Evolutionary conservation across 768 basidiomycete genomes (phyloP).

Genomic region (Hypholoma sublateritium): DNA sequence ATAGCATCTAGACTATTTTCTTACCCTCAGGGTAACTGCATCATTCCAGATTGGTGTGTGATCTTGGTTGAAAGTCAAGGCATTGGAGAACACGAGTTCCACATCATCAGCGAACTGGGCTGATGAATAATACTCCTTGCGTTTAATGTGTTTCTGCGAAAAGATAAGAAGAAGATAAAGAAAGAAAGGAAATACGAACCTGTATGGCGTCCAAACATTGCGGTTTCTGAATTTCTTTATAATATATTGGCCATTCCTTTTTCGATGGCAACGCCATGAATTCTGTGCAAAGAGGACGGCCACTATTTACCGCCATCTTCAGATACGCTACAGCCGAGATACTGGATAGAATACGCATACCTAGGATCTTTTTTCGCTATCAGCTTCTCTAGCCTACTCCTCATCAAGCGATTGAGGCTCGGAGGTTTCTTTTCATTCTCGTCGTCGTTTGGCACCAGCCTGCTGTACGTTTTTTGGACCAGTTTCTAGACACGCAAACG

Average conservation of each 20-base stretch:
- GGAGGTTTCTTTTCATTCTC: conserved; percentile 52
- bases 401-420: conserved; percentile 66
- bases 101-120: conserved; percentile 83
- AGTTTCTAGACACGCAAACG: conserved; percentile 40
- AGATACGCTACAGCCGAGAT: background rate
- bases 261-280: conserved; percentile 86
- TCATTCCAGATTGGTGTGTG: conserved; percentile 83
- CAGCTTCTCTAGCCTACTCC: conserved; percentile 68
- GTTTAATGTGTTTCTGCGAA: conserved; percentile 73
- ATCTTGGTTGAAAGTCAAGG: conserved; percentile 85
- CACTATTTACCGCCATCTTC: conserved; percentile 41
- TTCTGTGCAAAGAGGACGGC: conserved; percentile 63
- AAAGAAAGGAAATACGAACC: conserved; percentile 42
- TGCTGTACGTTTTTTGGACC: conserved; percentile 46
- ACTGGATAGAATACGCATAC: conserved; percentile 40
- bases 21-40: conserved; percentile 63
- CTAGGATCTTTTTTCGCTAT: conserved; percentile 68
- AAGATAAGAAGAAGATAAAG: conserved; percentile 7
- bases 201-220: conserved; percentile 77
- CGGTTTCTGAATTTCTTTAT: conserved; percentile 75
- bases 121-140: conserved; percentile 69
- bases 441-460: conserved; percentile 41
- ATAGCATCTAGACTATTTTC: conserved; percentile 15
- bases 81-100: conserved; percentile 89
- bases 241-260: conserved; percentile 79